Conservation (phyloP, 768 basidiomycete species). For the Auricularia auricula-judae region DNA sequence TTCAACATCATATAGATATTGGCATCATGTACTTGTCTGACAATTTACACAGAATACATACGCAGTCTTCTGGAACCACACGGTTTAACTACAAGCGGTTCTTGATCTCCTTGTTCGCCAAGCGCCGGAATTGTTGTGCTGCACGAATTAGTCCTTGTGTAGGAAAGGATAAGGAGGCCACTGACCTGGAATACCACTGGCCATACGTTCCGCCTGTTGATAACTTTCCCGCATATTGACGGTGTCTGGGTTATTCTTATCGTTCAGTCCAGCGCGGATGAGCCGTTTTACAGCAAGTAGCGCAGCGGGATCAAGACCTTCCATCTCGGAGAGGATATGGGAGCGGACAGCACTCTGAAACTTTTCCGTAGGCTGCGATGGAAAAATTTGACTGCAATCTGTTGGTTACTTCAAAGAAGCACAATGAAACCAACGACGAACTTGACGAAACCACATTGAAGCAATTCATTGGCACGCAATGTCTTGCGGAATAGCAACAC, state of each 20-base stretch:
- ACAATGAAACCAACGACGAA: slow-evolving; percentile 16
- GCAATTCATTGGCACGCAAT: slow-evolving; percentile 45
- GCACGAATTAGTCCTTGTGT: background rate
- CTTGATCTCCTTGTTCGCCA: background rate
- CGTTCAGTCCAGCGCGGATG: slow-evolving; percentile 42
- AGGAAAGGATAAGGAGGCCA: slow-evolving; percentile 6
- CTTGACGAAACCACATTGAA: slow-evolving; percentile 56
- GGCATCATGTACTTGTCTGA: no score
- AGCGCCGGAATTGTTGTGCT: background rate
- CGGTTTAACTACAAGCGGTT: background rate
- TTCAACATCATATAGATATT: no score
- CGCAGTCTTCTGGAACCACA: no score
- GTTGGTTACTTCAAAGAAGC: slow-evolving; percentile 3
- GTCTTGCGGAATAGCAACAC: slow-evolving; percentile 62
- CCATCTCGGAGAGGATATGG: slow-evolving; percentile 41
- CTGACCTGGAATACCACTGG: slow-evolving; percentile 42
- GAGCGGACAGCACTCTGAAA: slow-evolving; percentile 45
- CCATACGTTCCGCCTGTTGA: slow-evolving; percentile 54
- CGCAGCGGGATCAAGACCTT: slow-evolving; percentile 45
- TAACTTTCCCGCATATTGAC: slow-evolving; percentile 61
- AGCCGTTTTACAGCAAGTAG: slow-evolving; percentile 42
- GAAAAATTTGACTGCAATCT: slow-evolving; percentile 44
- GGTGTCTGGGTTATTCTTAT: slow-evolving; percentile 53
- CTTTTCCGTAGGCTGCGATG: slow-evolving; percentile 33
- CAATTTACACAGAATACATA: no score